These are phyloP conservation scores for Geopyxis carbonaria DNA, from an alignment of 495 filamentous ascomycete genomes.

Conservation along the genomic window DNA sequence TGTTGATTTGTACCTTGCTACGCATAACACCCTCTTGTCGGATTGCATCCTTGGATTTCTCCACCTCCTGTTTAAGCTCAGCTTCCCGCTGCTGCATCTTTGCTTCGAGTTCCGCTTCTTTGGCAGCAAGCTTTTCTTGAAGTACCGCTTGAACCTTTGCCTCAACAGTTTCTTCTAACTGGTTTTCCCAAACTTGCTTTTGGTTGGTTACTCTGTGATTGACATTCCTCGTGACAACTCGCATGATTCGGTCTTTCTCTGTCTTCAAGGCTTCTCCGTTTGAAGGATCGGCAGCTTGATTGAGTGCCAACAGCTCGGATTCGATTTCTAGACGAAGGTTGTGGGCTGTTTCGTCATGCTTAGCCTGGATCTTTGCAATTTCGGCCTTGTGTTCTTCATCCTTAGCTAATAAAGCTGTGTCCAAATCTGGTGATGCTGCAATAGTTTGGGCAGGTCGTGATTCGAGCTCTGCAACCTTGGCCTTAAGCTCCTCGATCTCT, in stretches of 20 bases:
- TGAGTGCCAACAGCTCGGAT: slow-evolving; percentile 1
- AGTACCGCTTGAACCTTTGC: slow-evolving; percentile 26
- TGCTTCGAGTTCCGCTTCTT: slow-evolving; percentile 22
- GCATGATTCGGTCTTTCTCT: slow-evolving; percentile 19
- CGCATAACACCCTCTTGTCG: slow-evolving; percentile 47
- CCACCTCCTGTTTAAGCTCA: slow-evolving; percentile 30
- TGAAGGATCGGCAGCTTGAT: slow-evolving; percentile 33
- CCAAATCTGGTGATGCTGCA: slow-evolving; percentile 12
- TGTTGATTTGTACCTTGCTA: slow-evolving; percentile 55
- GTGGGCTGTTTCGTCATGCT: slow-evolving; percentile 7
- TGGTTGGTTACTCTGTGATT: slow-evolving; percentile 23
- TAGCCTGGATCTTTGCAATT: slow-evolving; percentile 5
- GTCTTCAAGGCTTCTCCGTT: slow-evolving; percentile 55
- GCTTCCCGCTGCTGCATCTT: slow-evolving; percentile 29
- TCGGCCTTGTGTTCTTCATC: slow-evolving; percentile 18
- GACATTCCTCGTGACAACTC: slow-evolving; percentile 23
- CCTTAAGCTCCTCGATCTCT: slow-evolving; percentile 13
- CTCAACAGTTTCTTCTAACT: slow-evolving; percentile 37
- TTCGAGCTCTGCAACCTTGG: slow-evolving; percentile 3
- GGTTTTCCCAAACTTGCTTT: slow-evolving; percentile 27
- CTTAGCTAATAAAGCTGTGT: slow-evolving; percentile 15
- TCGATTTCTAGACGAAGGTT: slow-evolving; percentile 11
- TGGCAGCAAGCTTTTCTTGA: slow-evolving; percentile 20
- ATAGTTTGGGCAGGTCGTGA: neutral
- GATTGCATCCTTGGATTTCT: slow-evolving; percentile 38